Conservation (phyloP, 805 yeast species). For the Diddensiella transvaalensis region DNA sequence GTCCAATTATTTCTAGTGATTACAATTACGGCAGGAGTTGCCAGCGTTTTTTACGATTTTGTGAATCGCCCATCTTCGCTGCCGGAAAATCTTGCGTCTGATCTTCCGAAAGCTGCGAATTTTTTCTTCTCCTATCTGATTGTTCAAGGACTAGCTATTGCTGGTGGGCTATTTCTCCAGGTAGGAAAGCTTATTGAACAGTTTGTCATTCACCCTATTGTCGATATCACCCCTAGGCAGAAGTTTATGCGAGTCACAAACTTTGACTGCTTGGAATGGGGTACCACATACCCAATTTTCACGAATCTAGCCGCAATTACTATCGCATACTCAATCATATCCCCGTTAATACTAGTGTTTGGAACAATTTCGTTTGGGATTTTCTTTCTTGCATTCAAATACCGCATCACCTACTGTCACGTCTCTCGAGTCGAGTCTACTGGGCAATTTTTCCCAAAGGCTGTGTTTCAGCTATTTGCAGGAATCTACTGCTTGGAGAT, state of each 20-base stretch:
- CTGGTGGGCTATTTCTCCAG: constrained; percentile 69
- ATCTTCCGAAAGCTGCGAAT: constrained; percentile 80
- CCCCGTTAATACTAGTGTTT: constrained; percentile 71
- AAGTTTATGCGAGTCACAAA: constrained; percentile 43
- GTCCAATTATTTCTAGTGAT: constrained; percentile 83
- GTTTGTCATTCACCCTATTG: constrained; percentile 33
- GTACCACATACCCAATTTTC: constrained; percentile 69
- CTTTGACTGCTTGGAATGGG: constrained; percentile 62
- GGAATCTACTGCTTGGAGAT: constrained; percentile 81
- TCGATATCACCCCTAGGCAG: constrained; percentile 61
- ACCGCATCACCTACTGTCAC: constrained; percentile 54
- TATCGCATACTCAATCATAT: constrained; percentile 69
- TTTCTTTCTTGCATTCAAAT: constrained; percentile 64
- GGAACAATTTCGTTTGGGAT: constrained; percentile 54
- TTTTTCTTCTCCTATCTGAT: constrained; percentile 78
- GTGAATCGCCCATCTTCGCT: constrained; percentile 68
- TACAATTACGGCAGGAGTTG: constrained; percentile 75
- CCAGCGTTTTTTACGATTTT: constrained; percentile 57
- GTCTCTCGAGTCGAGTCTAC: constrained; percentile 31
- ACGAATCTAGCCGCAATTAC: constrained; percentile 78
- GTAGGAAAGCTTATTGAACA: constrained; percentile 47
- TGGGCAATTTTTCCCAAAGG: constrained; percentile 70
- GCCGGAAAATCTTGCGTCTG: constrained; percentile 67
- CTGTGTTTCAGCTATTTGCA: constrained; percentile 69
- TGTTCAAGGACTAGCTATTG: constrained; percentile 69